phyloP scores from a whole-genome alignment of 2,329 filamentous ascomycete species.

The Penicillium thymicola region DNA sequence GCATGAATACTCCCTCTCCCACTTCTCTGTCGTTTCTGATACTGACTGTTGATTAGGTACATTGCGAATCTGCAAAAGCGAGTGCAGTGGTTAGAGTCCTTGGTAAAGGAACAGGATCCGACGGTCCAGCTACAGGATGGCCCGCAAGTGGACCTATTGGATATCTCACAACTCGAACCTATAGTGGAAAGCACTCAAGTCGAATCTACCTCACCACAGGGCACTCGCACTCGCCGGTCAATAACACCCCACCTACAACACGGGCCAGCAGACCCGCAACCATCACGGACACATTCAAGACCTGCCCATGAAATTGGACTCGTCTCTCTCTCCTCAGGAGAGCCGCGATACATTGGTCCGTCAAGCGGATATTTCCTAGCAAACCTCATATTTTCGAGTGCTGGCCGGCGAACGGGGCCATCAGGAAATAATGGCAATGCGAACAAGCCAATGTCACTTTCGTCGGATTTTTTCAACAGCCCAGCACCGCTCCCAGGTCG shows the following conservation, averaged over 20 bases:
- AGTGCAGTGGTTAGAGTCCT: conserved; percentile 48
- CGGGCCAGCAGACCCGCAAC: conserved; percentile 3
- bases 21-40: not conserved
- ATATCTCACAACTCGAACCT: not conserved
- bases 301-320: conserved; percentile 53
- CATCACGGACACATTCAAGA: conserved; percentile 12
- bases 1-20: no score
- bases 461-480: conserved; percentile 27
- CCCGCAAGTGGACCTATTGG: conserved; percentile 9
- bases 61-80: conserved; percentile 42
- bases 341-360: conserved; percentile 52
- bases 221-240: not conserved
- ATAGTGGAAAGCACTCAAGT: not conserved
- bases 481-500: conserved; percentile 28
- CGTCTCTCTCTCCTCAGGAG: conserved; percentile 50
- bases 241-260: not conserved
- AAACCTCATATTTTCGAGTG: conserved; percentile 47
- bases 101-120: conserved; percentile 43
- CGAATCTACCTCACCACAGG: not conserved
- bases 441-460: conserved; percentile 20
- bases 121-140: conserved; percentile 41
- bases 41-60: conserved; percentile 23
- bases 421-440: conserved; percentile 1
- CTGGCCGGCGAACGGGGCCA: conserved; percentile 25
- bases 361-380: conserved; percentile 56